phyloP scores from a whole-genome alignment of 768 basidiomycete species.

The Psilocybe sp. region DNA sequence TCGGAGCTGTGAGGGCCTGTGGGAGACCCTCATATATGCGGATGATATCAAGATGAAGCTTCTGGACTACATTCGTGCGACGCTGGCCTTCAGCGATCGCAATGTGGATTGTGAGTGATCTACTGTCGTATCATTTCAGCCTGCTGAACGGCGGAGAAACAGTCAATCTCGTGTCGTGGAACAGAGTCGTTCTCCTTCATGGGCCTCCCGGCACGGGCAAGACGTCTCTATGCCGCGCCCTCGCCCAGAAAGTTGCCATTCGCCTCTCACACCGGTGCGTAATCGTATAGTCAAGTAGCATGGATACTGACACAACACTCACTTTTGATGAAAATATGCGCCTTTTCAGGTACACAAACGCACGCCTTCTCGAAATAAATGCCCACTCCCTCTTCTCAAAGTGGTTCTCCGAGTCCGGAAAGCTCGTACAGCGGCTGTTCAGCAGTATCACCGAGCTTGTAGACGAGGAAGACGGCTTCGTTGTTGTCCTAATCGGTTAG shows the following conservation, averaged over 20 bases:
- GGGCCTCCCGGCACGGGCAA: constrained; percentile 98
- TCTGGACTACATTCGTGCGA: constrained; percentile 93
- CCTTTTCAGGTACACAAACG: constrained; percentile 70
- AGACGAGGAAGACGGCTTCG: constrained; percentile 88
- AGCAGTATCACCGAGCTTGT: constrained; percentile 85
- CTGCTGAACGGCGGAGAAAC: constrained; percentile 3
- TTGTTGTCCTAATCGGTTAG: constrained; percentile 90
- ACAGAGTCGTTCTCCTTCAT: constrained; percentile 89
- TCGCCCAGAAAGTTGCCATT: constrained; percentile 94
- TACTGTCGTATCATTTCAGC: constrained; percentile 1
- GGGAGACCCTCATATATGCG: constrained; percentile 88
- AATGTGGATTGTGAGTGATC: constrained; percentile 70
- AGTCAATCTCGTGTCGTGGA: constrained; percentile 95
- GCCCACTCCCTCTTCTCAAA: constrained; percentile 97
- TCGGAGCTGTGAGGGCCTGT: constrained; percentile 81
- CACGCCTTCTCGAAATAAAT: constrained; percentile 93
- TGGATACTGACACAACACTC: constrained; percentile 1
- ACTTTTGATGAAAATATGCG: background rate
- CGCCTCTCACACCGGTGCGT: constrained; percentile 79
- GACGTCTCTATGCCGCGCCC: constrained; percentile 89
- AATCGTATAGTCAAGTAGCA: background rate
- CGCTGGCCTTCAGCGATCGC: constrained; percentile 88
- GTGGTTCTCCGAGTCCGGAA: constrained; percentile 99
- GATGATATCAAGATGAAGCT: constrained; percentile 83
- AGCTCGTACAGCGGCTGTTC: constrained; percentile 93